Evolutionary conservation across 305 asterid species (phyloP), one percentile per base, ranked within the genome.

Genomic region (Vinca major): DNA sequence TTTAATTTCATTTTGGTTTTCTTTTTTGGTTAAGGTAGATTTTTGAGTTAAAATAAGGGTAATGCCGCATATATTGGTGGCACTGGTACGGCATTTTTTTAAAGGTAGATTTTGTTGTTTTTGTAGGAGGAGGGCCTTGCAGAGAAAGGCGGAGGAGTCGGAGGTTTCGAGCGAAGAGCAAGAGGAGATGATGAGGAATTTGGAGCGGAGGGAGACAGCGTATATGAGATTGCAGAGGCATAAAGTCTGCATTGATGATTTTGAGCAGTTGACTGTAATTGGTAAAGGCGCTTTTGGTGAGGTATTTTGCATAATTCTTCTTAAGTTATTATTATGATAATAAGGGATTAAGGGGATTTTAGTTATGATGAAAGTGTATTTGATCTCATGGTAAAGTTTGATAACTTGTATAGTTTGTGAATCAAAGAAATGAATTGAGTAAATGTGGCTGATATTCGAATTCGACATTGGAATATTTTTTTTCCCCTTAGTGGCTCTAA

Each of bases 201-300:
- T 93, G 87, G 98, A 89, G 85, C 87, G 77, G 79, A 87, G 89
- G 76, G 98, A 93, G 78, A 93, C 97, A 0, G 98, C 86, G 79
- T 93, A 76, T 69, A 93, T 93, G 97, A 87, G 98, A 78, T 80
- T 87, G 86, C 96, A 89, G 80, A 88, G 98, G 88, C 95, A 90
- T 83, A 93, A 89, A 83, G 91, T 93, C 20, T 91, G 98, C 40
- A 84, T 93, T 73, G 98, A 93, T 85, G 98, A 93, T 70, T 93
- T 93, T 70, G 97, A 93, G 82, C 98, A 79, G 80, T 73, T 90
- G 79, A 89, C 97, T 39, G 75, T 89, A 62, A 90, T 93, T 72
- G 97, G 98, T 45, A 88, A 80, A 86, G 98, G 98, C 45, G 98
- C 98, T 68, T 93, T 90, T 71, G 98, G 88, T 45, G 95, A 89